These are phyloP conservation scores for Auricularia cornea DNA, from an alignment of 768 basidiomycete genomes.

Conservation along the genomic window DNA sequence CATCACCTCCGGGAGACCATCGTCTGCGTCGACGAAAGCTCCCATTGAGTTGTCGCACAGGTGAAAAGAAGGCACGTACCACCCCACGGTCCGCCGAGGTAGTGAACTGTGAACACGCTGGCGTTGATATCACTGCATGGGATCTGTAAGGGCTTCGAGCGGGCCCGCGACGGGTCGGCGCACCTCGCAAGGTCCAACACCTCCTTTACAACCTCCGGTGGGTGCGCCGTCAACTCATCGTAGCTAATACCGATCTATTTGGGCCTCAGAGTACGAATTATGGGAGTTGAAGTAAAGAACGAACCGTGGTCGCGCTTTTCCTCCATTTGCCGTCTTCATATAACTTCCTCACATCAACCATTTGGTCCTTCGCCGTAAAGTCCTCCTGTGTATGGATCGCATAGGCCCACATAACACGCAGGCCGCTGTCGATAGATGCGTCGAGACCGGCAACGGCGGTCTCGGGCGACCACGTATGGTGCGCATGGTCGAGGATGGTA, in stretches of 20 bases:
- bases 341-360: not conserved
- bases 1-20: not conserved
- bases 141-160: too few species aligned
- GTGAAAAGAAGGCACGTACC: not conserved
- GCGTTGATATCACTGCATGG: not conserved
- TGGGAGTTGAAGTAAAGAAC: too few species aligned
- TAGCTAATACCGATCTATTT: too few species aligned
- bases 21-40: not conserved
- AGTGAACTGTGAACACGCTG: not conserved
- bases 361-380: not conserved
- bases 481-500: slow-evolving; percentile 26
- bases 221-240: too few species aligned
- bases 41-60: not conserved
- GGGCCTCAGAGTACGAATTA: too few species aligned
- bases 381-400: not conserved
- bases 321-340: too few species aligned
- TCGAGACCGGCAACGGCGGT: not conserved
- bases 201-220: too few species aligned
- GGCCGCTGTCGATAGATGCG: not conserved
- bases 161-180: too few species aligned
- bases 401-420: not conserved
- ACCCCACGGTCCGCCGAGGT: not conserved
- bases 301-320: too few species aligned
- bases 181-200: too few species aligned
- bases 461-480: slow-evolving; percentile 4